phyloP scores from a whole-genome alignment of 768 basidiomycete species.

The Suillus hirtellus region DNA sequence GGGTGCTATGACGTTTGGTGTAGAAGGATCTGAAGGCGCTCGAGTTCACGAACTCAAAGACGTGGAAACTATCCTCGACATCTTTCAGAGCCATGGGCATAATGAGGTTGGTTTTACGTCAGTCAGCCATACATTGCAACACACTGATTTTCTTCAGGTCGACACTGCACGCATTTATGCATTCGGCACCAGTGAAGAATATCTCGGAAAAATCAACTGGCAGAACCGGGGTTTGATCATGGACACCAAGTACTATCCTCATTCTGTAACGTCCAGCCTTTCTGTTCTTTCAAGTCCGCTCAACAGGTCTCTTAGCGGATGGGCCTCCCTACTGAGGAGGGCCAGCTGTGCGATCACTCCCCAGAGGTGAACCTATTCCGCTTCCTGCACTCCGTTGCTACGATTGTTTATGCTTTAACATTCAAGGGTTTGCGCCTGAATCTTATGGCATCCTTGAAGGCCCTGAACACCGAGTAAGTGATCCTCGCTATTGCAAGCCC shows the following conservation, averaged over 20 bases:
- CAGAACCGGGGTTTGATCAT: conserved; percentile 51
- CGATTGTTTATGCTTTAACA: neutral
- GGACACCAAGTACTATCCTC: conserved; percentile 61
- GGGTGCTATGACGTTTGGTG: conserved; percentile 61
- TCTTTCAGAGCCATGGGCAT: conserved; percentile 57
- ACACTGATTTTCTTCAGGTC: conserved; percentile 17
- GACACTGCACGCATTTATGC: conserved; percentile 31
- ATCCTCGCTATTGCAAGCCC: conserved; percentile 11
- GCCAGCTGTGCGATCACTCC: conserved; percentile 22
- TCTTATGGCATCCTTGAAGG: conserved; percentile 39
- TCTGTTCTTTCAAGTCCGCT: neutral
- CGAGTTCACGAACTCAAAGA: conserved; percentile 50
- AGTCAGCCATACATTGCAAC: neutral
- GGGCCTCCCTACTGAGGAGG: neutral
- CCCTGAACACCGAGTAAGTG: conserved; percentile 46
- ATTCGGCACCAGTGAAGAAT: conserved; percentile 35
- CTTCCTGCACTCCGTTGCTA: neutral
- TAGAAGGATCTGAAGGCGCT: conserved; percentile 46
- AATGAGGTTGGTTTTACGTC: conserved; percentile 38
- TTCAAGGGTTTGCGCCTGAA: conserved; percentile 36
- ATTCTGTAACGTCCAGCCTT: conserved; percentile 19
- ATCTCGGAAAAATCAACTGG: conserved; percentile 53
- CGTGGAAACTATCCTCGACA: conserved; percentile 53
- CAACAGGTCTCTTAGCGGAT: conserved; percentile 5
- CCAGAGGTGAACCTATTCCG: conserved; percentile 19